Evolutionary conservation across 1,284 basidiomycete species (phyloP).

Genomic region (Melampsora americana): DNA sequence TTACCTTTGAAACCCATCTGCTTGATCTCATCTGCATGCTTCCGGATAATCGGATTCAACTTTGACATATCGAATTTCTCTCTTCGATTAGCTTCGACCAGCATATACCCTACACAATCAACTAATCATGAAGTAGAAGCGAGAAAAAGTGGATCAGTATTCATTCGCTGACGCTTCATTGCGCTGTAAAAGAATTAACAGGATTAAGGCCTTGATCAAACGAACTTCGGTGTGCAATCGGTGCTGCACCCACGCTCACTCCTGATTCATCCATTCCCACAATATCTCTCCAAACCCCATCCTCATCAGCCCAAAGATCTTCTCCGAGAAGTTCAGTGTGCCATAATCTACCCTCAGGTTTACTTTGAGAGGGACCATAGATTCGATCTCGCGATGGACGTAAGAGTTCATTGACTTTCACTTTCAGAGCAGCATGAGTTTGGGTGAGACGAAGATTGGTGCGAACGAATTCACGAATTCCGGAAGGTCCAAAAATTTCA

Average conservation of each 20-base stretch:
- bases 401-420: conserved; percentile 77
- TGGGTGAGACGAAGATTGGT: conserved; percentile 68
- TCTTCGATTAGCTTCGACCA: conserved; percentile 63
- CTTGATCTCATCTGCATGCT: conserved; percentile 58
- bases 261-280: conserved; percentile 56
- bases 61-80: conserved; percentile 54
- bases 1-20: conserved; percentile 44
- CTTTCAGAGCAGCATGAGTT: conserved; percentile 65
- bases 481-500: conserved; percentile 77
- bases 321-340: conserved; percentile 66
- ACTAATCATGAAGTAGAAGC: conserved; percentile 59
- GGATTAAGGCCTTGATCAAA: conserved; percentile 35
- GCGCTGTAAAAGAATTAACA: background rate
- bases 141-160: background rate
- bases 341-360: conserved; percentile 62
- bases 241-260: conserved; percentile 69
- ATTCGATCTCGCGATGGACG: conserved; percentile 57
- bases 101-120: conserved; percentile 75
- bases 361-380: conserved; percentile 55
- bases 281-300: conserved; percentile 71
- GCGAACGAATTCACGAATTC: conserved; percentile 74
- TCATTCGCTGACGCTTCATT: conserved; percentile 11
- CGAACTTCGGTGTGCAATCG: conserved; percentile 74
- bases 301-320: conserved; percentile 63
- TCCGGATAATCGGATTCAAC: conserved; percentile 54